Evolutionary conservation across 176 grass and related monocot species (phyloP), one percentile per base, ranked within the genome.

Genomic region (Leersia perrieri): DNA sequence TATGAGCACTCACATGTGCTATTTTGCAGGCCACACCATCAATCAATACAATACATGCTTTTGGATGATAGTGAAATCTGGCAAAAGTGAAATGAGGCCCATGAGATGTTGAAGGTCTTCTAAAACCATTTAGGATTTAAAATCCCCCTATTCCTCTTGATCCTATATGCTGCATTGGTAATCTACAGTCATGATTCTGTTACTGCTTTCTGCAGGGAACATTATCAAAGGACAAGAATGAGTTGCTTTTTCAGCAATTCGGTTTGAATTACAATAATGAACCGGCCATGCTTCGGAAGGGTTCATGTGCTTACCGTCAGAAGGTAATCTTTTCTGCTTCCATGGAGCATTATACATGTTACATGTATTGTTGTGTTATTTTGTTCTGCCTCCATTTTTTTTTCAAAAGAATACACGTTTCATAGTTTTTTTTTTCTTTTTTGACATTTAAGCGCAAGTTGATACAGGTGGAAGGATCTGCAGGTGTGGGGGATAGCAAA

Each of bases 11-110:
- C n/a, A n/a, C n/a, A n/a, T n/a, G n/a, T n/a, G n/a, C n/a, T n/a
- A n/a, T n/a, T n/a, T n/a, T n/a, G 78, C 36, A 97, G 94, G 94
- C 82, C 94, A 97, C 27, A 84, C 76, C 70, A 72, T 72, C 71
- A 97, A 97, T 79, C 94, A 97, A 80, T 94, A 94, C 70, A 94
- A 84, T 69, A 94, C 89, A 79, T 94, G 89, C 38, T 96, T 97
- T 30, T 97, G 94, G 91, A 90, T 91, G 91, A 62, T 97, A 75
- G 84, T 97, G 61, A 97, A 94, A 69, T 97, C 89, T 72, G 94
- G 94, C 71, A 91, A 89, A 89, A 79, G 87, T 3, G 75, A 91
- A 76, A 68, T 47, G 91, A 91, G 84, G 89, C 94, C 73, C 89
- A 94, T 51, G 85, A 86, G 29, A 81, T 79, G 67, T 64, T 97